Conservation (phyloP, 371 early-diverging fungal species). For the Rhizomucor pusillus region DNA sequence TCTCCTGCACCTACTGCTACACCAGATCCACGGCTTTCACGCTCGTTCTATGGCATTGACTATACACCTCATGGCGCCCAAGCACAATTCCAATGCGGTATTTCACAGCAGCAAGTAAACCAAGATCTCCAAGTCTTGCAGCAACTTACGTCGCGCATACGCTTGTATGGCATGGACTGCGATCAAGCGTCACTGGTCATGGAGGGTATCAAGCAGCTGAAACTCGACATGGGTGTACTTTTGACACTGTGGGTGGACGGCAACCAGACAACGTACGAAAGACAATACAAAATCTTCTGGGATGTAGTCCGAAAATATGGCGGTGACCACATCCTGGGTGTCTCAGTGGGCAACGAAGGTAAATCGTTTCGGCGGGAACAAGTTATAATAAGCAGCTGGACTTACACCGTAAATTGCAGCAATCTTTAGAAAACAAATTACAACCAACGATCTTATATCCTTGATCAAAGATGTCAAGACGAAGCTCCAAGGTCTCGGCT, state of each 20-base stretch:
- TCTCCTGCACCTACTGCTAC: not conserved
- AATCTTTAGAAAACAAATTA: conserved; percentile 53
- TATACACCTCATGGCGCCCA: conserved; percentile 47
- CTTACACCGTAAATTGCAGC: conserved; percentile 16
- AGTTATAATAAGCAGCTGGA: not conserved
- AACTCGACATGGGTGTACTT: conserved; percentile 38
- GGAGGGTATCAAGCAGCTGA: conserved; percentile 29
- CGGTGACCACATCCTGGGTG: conserved; percentile 33
- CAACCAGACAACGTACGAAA: conserved; percentile 30
- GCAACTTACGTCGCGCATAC: conserved; percentile 44
- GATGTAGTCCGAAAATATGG: conserved; percentile 27
- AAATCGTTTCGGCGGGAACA: not conserved
- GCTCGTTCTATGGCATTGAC: conserved; percentile 48
- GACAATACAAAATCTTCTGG: conserved; percentile 34
- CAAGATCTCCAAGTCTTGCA: conserved; percentile 37
- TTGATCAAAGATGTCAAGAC: conserved; percentile 40
- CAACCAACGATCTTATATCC: conserved; percentile 21
- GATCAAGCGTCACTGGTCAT: conserved; percentile 31
- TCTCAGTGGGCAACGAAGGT: conserved; percentile 52
- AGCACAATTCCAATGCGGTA: conserved; percentile 30
- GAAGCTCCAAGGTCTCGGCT: conserved; percentile 30
- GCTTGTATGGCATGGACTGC: conserved; percentile 52
- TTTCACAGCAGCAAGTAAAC: conserved; percentile 27
- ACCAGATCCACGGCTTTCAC: conserved; percentile 13
- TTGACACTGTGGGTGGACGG: conserved; percentile 44